phyloP scores from a whole-genome alignment of 2,329 filamentous ascomycete species.

The Blastomyces parvus region DNA sequence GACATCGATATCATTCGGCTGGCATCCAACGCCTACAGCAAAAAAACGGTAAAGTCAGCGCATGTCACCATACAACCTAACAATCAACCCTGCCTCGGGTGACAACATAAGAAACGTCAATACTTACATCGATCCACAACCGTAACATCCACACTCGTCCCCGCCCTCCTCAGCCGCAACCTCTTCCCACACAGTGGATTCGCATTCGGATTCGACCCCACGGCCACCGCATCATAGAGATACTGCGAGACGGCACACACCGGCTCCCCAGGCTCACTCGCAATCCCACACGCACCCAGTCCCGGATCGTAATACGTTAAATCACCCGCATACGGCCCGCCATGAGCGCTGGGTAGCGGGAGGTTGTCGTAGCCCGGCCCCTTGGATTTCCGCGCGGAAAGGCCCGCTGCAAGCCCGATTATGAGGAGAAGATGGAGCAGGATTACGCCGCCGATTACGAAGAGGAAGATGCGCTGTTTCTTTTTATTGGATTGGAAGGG shows the following conservation, averaged over 20 bases:
- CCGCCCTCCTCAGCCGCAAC: constrained; percentile 52
- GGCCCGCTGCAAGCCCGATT: constrained; percentile 27
- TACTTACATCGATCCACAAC: constrained; percentile 58
- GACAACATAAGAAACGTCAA: constrained; percentile 3
- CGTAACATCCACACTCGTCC: constrained; percentile 49
- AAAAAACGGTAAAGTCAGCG: constrained; percentile 14
- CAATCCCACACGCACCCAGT: constrained; percentile 60
- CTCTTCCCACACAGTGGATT: constrained; percentile 59
- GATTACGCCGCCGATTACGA: constrained; percentile 12
- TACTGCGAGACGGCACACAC: constrained; percentile 58
- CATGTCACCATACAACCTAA: not conserved
- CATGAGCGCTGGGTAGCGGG: constrained; percentile 42
- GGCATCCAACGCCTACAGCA: constrained; percentile 37
- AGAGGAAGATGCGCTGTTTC: constrained; percentile 11
- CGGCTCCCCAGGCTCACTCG: constrained; percentile 44
- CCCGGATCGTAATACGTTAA: constrained; percentile 59
- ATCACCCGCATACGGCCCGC: constrained; percentile 50
- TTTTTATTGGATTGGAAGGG: constrained; percentile 4
- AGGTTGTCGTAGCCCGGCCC: constrained; percentile 28
- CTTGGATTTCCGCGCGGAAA: constrained; percentile 18
- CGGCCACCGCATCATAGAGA: constrained; percentile 53
- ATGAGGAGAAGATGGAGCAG: constrained; percentile 24
- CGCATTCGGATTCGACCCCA: constrained; percentile 48
- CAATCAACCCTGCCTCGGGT: too few species aligned
- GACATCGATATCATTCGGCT: constrained; percentile 43